Conservation (phyloP, 1,284 basidiomycete genomes). For the Puccinia polysora region DNA sequence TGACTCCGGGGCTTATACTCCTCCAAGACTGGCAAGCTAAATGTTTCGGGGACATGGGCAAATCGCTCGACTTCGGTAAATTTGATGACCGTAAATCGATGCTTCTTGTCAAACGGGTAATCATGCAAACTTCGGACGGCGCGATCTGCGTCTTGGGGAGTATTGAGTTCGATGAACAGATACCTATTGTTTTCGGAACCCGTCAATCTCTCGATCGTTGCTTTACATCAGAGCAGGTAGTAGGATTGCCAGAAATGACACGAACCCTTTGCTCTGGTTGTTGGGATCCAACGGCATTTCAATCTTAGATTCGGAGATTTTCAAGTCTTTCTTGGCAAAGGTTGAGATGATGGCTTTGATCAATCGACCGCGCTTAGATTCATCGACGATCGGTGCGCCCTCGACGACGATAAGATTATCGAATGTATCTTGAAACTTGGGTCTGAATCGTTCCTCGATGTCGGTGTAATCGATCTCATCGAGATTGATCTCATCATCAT, state of each 20-base stretch:
- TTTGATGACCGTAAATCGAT: slow-evolving; percentile 81
- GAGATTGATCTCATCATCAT: slow-evolving; percentile 59
- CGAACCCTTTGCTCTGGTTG: slow-evolving; percentile 80
- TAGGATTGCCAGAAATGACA: slow-evolving; percentile 43
- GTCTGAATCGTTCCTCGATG: slow-evolving; percentile 86
- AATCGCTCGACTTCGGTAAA: slow-evolving; percentile 90
- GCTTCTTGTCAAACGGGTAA: slow-evolving; percentile 83
- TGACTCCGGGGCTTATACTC: slow-evolving; percentile 85
- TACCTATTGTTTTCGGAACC: slow-evolving; percentile 59
- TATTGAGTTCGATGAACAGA: slow-evolving; percentile 82
- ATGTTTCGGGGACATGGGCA: slow-evolving; percentile 73
- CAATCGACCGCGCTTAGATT: slow-evolving; percentile 70
- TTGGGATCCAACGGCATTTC: slow-evolving; percentile 70
- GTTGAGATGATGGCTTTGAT: slow-evolving; percentile 73
- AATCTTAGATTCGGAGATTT: slow-evolving; percentile 70
- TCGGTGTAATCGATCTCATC: slow-evolving; percentile 83
- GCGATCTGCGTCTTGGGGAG: slow-evolving; percentile 71
- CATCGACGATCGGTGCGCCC: slow-evolving; percentile 79
- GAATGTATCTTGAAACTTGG: slow-evolving; percentile 71
- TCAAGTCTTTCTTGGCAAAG: slow-evolving; percentile 71
- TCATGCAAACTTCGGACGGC: slow-evolving; percentile 78
- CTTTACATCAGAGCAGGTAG: not conserved
- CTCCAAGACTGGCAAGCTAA: slow-evolving; percentile 71
- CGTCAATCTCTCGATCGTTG: too few relatives aligned
- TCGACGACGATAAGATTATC: slow-evolving; percentile 84